Base-by-base conservation (phyloP, 495 filamentous ascomycete genomes). In the Xylaria intraflava region DNA sequence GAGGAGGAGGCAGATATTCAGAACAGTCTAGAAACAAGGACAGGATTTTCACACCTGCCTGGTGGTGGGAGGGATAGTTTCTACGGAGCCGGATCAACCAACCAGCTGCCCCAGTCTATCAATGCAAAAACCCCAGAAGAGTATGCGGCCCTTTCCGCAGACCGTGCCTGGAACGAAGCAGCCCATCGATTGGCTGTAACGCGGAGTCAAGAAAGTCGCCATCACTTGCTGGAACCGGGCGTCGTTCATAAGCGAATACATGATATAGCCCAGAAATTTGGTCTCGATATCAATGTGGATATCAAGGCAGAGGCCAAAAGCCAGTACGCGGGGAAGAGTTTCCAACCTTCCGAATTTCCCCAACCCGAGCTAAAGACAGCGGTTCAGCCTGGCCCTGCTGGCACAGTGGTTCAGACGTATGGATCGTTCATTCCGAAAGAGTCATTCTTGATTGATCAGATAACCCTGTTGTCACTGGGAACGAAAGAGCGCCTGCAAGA, bases 1-100 rank as follows among this genome's bases (percentile, higher is more conserved):
- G 80, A 81, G 46, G 89, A 86, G 63, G 90, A 96, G 64, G 88
- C 92, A 56, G 84, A 86, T 36, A 83, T 76, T 53, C 68, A 91
- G 50, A 79, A 83, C 19, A 77, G 78, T 51, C 74, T 76, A 35
- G 67, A 69, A 16, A 65, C 64, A 23, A 65, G 65, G 47, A 74
- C 69, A 16, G 74, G 76, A 16, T 76, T 76, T 53, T 69, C 74
- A 0, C 72, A 79, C 14, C 73, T 78, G 30, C 61, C 71, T 9
- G 72, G 77, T 6, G 78, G 75, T 10, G 60, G 62, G 54, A 67
- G 70, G 48, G 60, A 57, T 44, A 75, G 70, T 26, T 80, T 83
- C 50, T 85, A 81, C 58, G 83, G 81, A 35, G 74, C 78, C 9
- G 83, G 84, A 7, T 67, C 71, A 12, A 73, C 80, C 38, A 84